Conservation (phyloP, 768 basidiomycete genomes). For the Tricholoma flavovirens region DNA sequence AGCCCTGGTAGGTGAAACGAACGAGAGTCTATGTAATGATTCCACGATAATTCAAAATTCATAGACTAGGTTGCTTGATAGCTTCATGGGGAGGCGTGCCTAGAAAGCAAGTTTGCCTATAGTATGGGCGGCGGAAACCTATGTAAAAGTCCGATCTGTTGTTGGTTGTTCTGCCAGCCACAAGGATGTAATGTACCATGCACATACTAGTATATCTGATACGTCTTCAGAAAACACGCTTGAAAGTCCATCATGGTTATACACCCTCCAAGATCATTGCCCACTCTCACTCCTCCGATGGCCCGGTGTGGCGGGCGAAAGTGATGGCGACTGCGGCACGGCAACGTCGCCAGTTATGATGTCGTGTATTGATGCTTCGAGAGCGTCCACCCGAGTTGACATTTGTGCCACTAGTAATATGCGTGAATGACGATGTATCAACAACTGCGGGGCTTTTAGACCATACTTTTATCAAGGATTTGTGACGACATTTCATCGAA, state of each 20-base stretch:
- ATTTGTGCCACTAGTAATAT: constrained; percentile 76
- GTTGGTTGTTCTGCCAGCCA: too few species aligned
- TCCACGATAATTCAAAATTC: too few species aligned
- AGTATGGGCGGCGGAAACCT: too few species aligned
- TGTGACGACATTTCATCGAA: constrained; percentile 93
- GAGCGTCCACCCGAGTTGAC: constrained; percentile 84
- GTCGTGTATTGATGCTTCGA: constrained; percentile 88
- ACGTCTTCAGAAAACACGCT: background rate
- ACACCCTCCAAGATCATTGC: constrained; percentile 6
- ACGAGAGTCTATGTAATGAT: too few species aligned
- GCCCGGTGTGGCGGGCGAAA: constrained; percentile 29
- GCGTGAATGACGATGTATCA: constrained; percentile 8
- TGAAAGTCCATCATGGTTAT: background rate
- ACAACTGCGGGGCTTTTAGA: constrained; percentile 3
- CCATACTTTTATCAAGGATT: constrained; percentile 79
- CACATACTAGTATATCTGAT: too few species aligned
- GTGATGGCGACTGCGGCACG: constrained; percentile 60
- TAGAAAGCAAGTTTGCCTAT: too few species aligned
- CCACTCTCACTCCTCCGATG: constrained; percentile 40
- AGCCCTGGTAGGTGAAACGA: too few species aligned
- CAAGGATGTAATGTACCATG: too few species aligned
- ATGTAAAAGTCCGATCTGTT: too few species aligned
- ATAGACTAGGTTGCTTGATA: too few species aligned
- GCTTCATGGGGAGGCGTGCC: too few species aligned
- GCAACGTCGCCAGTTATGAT: constrained; percentile 76